phyloP scores from a whole-genome alignment of 495 filamentous ascomycete species.

The Penicillium antarcticum region DNA sequence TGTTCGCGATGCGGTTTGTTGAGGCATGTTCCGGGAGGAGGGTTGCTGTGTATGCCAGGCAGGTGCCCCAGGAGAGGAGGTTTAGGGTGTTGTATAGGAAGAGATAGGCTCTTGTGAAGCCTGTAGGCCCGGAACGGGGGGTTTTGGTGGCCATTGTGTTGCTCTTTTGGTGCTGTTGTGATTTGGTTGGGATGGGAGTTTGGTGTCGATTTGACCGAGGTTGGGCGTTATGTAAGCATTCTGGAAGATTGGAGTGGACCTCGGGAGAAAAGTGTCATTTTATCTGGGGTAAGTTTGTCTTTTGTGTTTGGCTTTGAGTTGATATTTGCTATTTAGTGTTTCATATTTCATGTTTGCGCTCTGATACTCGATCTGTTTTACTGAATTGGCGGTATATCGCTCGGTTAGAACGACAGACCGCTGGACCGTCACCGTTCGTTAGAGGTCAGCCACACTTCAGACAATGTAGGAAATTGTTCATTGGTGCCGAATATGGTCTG shows the following conservation, averaged over 20 bases:
- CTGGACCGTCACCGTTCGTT: neutral
- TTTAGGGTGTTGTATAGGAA: constrained; percentile 78
- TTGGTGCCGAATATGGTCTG: neutral
- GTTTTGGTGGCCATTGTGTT: constrained; percentile 13
- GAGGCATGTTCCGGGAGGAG: constrained; percentile 35
- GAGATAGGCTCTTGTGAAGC: constrained; percentile 55
- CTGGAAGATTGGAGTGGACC: constrained; percentile 14
- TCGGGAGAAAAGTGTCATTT: neutral
- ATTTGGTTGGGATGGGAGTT: constrained; percentile 7
- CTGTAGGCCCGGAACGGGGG: constrained; percentile 20
- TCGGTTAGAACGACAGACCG: neutral
- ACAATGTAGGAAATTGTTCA: neutral
- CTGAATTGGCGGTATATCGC: neutral
- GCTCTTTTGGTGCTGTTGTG: constrained; percentile 1
- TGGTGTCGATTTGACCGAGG: constrained; percentile 15
- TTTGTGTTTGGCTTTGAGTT: neutral
- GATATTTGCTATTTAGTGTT: neutral
- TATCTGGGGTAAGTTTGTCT: constrained; percentile 1
- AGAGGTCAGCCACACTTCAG: neutral
- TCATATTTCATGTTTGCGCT: neutral
- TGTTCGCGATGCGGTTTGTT: constrained; percentile 41
- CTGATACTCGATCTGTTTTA: neutral
- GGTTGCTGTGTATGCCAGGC: constrained; percentile 58
- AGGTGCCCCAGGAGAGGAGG: constrained; percentile 68
- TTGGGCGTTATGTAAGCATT: constrained; percentile 17